Evolutionary conservation across 2,329 filamentous ascomycete genomes (phyloP).

Genomic region (Fusarium concolor): DNA sequence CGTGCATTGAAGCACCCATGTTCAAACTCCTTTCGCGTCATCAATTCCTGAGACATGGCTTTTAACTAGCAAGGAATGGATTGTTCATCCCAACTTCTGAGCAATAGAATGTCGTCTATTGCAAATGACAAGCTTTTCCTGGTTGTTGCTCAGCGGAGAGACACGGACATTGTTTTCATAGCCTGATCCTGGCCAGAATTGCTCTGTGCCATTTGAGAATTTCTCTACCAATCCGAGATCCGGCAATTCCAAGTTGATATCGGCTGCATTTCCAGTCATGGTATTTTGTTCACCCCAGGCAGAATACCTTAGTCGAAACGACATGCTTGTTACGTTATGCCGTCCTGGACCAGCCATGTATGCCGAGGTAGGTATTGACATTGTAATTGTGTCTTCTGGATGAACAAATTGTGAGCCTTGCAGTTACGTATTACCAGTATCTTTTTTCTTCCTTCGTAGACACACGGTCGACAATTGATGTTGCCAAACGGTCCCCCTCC

Average conservation of each 20-base stretch:
- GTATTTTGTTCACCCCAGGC: neutral
- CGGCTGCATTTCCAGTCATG: neutral
- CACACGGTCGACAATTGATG: neutral
- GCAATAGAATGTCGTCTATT: constrained; percentile 32
- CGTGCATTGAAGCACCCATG: constrained; percentile 24
- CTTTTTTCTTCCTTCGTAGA: neutral
- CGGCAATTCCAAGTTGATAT: constrained; percentile 5
- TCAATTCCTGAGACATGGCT: constrained; percentile 29
- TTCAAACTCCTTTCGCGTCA: constrained; percentile 16
- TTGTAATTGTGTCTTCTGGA: neutral
- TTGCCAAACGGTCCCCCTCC: neutral
- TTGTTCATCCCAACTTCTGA: constrained; percentile 13
- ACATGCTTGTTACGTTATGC: neutral
- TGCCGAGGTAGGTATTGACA: neutral
- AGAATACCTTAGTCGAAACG: neutral
- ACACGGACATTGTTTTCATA: constrained; percentile 14
- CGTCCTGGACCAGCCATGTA: too few relatives aligned
- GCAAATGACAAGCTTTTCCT: constrained; percentile 25
- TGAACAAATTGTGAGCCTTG: neutral
- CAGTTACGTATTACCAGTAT: neutral
- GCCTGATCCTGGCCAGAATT: neutral
- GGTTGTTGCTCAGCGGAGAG: constrained; percentile 1
- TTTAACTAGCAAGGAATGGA: neutral
- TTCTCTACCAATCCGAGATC: constrained; percentile 8
- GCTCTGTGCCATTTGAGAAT: neutral